Evolutionary conservation across 2,329 filamentous ascomycete genomes (phyloP).

Genomic region (Aspergillus sclerotialis): DNA sequence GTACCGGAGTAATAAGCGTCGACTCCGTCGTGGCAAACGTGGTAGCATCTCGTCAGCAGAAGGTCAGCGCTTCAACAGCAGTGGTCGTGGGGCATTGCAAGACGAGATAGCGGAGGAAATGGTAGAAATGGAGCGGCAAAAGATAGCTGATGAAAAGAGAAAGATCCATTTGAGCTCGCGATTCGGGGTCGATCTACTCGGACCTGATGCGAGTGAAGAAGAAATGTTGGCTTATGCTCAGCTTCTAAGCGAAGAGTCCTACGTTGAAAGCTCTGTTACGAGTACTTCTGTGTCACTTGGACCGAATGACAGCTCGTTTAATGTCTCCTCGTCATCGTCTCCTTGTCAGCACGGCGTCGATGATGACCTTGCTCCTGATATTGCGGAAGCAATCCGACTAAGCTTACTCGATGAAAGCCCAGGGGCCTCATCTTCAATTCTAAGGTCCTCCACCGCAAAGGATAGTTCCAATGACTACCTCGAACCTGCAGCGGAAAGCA

Average conservation of each 20-base stretch:
- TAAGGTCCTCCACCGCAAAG: conserved; percentile 11
- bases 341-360: conserved; percentile 34
- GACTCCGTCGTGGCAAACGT: conserved; percentile 61
- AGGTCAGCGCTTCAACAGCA: conserved; percentile 52
- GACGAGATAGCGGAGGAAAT: conserved; percentile 84
- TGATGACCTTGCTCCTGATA: conserved; percentile 49
- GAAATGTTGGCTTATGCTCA: conserved; percentile 58
- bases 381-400: conserved; percentile 57
- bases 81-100: conserved; percentile 62
- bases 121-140: conserved; percentile 69
- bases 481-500: conserved; percentile 28
- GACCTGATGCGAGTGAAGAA: conserved; percentile 51
- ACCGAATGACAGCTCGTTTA: conserved; percentile 23
- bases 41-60: conserved; percentile 51
- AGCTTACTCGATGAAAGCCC: conserved; percentile 34
- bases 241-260: conserved; percentile 54
- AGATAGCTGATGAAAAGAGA: conserved; percentile 60
- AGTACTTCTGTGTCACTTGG: conserved; percentile 32
- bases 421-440: conserved; percentile 20
- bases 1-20: conserved; percentile 70
- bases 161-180: conserved; percentile 64
- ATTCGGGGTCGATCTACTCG: conserved; percentile 74
- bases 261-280: conserved; percentile 33
- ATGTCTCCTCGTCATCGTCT: conserved; percentile 30
- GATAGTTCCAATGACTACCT: too few relatives aligned